Evolutionary conservation across 2,329 filamentous ascomycete genomes (phyloP).

Genomic region (Paracoccidioides brasiliensis): DNA sequence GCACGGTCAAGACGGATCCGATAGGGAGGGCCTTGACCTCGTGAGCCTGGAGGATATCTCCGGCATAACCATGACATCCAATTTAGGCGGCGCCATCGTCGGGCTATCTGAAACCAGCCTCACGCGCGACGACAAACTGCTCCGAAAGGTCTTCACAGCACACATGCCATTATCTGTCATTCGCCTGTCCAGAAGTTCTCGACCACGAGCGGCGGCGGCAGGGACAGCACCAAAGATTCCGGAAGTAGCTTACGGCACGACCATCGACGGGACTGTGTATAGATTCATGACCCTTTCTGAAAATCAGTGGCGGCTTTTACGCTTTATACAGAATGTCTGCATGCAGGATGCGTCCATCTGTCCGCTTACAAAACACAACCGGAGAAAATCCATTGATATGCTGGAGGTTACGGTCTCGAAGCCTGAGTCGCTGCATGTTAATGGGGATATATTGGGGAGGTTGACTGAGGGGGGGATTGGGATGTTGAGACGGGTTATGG

Average conservation of each 20-base stretch:
- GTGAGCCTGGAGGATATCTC: constrained; percentile 26
- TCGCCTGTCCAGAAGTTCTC: constrained; percentile 14
- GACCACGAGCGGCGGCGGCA: constrained; percentile 4
- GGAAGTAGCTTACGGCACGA: constrained; percentile 49
- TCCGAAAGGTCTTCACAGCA: constrained; percentile 19
- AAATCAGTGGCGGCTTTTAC: constrained; percentile 54
- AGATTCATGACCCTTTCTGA: constrained; percentile 54
- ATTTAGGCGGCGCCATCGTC: constrained; percentile 40
- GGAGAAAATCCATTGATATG: constrained; percentile 16
- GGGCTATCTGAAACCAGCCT: constrained; percentile 19
- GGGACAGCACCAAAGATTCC: constrained; percentile 11
- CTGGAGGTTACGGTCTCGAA: constrained; percentile 31
- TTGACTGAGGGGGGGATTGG: constrained; percentile 35
- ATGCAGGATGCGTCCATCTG: constrained; percentile 36
- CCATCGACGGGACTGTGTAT: constrained; percentile 55
- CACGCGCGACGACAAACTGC: constrained; percentile 19
- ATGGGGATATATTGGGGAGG: constrained; percentile 51
- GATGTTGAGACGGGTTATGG: constrained; percentile 21
- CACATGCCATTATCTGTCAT: constrained; percentile 24
- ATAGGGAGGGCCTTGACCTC: constrained; percentile 23
- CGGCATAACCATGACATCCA: constrained; percentile 38
- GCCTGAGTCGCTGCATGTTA: constrained; percentile 46
- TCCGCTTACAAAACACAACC: constrained; percentile 32
- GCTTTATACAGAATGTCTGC: constrained; percentile 59
- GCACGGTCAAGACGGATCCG: constrained; percentile 22